Base-by-base conservation (phyloP, 202 grass and related monocot genomes). In the Cymbopogon flexuosus region DNA sequence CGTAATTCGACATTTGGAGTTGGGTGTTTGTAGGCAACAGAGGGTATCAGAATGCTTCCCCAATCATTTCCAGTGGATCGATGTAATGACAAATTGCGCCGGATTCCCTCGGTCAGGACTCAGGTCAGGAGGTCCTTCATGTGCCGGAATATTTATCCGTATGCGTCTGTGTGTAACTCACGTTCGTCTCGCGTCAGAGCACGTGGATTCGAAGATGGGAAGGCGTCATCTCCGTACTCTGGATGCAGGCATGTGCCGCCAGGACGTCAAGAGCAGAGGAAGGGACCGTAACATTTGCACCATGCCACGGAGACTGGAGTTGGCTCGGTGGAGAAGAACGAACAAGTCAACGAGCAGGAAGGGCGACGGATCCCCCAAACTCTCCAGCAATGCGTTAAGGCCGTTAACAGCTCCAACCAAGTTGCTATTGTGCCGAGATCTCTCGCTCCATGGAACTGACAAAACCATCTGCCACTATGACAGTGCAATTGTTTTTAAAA, bases 101-200 rank as follows among this genome's bases (percentile, higher is more conserved):
- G 1, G 10, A 10, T 72, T 29, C 10, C 43, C 8, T 72, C 30
- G 12, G 30, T 2, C 23, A 40, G 36, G 36, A 39, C 36, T 39
- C 7, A 39, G 36, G 36, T 39, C 19, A 15, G 27, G 30, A 65
- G 10, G 23, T 6, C 13, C 56, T 13, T 35, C 67, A 47, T 72
- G 65, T 23, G 79, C 37, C 11, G 3, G 76, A 67, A 27, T 34
- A n/a, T 60, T 60, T 61, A 72, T 82, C 68, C 68, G 27, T 71
- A 31, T 47, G 40, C 15, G 52, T 57, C 1, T 60, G 10, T 7
- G 10, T 11, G 33, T 14, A 54, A 29, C 41, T 40, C 45, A 74
- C 45, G 31, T 12, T 54, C 22, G 46, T 42, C 15, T 41, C 81
- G 45, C 47, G 33, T 56, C 70, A 74, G 58, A 40, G 36, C 70